Evolutionary conservation across 441 rosid species (phyloP), one percentile per base, ranked within the genome.

Genomic region (Adansonia gregorii): DNA sequence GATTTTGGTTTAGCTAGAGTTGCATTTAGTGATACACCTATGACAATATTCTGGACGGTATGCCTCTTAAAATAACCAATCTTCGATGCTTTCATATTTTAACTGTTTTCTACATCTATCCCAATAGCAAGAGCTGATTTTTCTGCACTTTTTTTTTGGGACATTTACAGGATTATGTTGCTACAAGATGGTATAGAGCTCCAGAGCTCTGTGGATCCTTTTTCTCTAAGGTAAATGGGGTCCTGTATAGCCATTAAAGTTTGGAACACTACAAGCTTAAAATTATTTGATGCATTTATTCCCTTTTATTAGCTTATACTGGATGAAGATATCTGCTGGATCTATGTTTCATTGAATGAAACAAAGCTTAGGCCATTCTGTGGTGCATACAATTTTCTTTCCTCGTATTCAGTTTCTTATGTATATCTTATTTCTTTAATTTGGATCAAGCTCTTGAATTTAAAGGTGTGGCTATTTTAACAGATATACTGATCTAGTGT

Each of bases 171-270:
- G 97, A 94, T 74, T 93, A 93, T 82, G 98, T 94, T 78, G 98
- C 98, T 80, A 93, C 98, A 52, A 84, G 98, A 87, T 95, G 98
- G 96, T 93, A 95, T 81, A 90, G 98, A 87, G 97, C 97, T 78
- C 98, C 98, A 56, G 97, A 92, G 87, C 92, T 94, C 6, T 94
- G 98, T 82, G 98, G 98, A 76, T 94, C 98, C 17, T 94, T 94
- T 83, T 94, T 89, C 86, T 94, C 98, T n/a, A 94, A 93, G 97
- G 98, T 94, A 75, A 75, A 43, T 20, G 35, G 49, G 17, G 17
- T 55, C 6, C 11, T 55, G n/a, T 43, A 6, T 11, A 2, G 75
- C n/a, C 64, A 35, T 54, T 55, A 10, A 31, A 35, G 64, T 35
- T 55, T 54, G 64, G 63, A 39, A 55, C 49, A 6, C 51, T 55